phyloP scores from a whole-genome alignment of 2,329 filamentous ascomycete genomes.

The Zasmidium citrigriseum region DNA sequence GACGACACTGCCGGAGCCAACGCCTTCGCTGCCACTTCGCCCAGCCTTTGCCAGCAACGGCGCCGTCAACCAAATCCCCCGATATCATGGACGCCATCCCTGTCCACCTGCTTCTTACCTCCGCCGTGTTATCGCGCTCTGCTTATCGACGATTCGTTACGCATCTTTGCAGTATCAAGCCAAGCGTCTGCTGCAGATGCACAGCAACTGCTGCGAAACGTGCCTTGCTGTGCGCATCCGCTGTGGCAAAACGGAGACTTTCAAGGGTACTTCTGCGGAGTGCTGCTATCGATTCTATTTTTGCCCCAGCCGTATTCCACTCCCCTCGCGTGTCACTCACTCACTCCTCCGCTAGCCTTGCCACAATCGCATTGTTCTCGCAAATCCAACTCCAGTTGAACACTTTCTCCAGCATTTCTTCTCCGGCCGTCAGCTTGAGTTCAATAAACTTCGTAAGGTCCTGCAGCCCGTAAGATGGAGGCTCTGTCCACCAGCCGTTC shows the following conservation, averaged over 20 bases:
- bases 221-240: not conserved
- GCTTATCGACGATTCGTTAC: not conserved
- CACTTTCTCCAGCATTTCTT: not conserved
- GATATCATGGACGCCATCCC: not conserved
- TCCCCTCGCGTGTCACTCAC: not conserved
- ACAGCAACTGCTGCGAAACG: conserved; percentile 2
- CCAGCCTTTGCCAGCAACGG: conserved; percentile 4
- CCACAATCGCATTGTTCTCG: not conserved
- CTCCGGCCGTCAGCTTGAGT: not conserved
- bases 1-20: conserved; percentile 1
- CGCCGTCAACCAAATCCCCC: conserved; percentile 7
- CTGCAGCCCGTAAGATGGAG: not conserved
- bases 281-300: conserved; percentile 4
- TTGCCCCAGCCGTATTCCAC: not conserved
- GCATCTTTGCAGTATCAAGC: conserved; percentile 1
- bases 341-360: not conserved
- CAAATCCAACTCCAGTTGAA: not conserved
- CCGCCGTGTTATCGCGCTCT: not conserved
- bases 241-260: not conserved
- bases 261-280: not conserved
- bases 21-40: conserved; percentile 3
- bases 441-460: not conserved
- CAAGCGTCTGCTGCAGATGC: not conserved
- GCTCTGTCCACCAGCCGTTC: not conserved
- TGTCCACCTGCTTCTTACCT: not conserved